Evolutionary conservation across 2,329 filamentous ascomycete genomes (phyloP).

Genomic region (Pseudogymnoascus sp.): DNA sequence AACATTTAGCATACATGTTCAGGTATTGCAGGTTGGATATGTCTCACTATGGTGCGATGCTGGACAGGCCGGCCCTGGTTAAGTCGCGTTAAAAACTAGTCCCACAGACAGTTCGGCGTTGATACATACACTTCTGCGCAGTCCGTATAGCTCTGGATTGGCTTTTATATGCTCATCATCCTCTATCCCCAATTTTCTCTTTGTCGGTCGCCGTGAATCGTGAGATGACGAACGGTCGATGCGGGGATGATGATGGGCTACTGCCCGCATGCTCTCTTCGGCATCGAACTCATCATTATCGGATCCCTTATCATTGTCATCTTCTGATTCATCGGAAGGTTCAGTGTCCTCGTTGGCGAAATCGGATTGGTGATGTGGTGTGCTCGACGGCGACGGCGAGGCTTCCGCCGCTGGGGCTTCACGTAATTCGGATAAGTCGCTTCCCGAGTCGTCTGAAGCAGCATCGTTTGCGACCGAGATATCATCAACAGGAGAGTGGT

Average conservation of each 20-base stretch:
- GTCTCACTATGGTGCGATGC: conserved; percentile 46
- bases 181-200: conserved; percentile 63
- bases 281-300: conserved; percentile 73
- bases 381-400: conserved; percentile 38
- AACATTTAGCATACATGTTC: conserved; percentile 18
- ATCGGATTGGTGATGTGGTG: conserved; percentile 32
- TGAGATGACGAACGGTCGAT: conserved; percentile 59
- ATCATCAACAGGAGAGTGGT: conserved; percentile 48
- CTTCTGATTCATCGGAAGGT: conserved; percentile 25
- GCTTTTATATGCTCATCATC: conserved; percentile 81
- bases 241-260: conserved; percentile 30
- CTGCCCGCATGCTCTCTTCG: conserved; percentile 52
- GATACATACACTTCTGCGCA: conserved; percentile 76
- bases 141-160: conserved; percentile 90
- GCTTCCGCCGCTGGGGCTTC: conserved; percentile 47
- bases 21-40: conserved; percentile 10
- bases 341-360: conserved; percentile 26
- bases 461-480: conserved; percentile 33
- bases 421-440: conserved; percentile 67
- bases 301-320: conserved; percentile 44
- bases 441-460: conserved; percentile 55
- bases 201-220: conserved; percentile 60
- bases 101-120: conserved; percentile 27
- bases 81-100: conserved; percentile 3
- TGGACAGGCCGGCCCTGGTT: conserved; percentile 49